A percentile compares a stretch with the other conserved stretches of the same genome.
Conservation (phyloP, 2,329 filamentous ascomycete species). For the Aspergillus caelatus region DNA sequence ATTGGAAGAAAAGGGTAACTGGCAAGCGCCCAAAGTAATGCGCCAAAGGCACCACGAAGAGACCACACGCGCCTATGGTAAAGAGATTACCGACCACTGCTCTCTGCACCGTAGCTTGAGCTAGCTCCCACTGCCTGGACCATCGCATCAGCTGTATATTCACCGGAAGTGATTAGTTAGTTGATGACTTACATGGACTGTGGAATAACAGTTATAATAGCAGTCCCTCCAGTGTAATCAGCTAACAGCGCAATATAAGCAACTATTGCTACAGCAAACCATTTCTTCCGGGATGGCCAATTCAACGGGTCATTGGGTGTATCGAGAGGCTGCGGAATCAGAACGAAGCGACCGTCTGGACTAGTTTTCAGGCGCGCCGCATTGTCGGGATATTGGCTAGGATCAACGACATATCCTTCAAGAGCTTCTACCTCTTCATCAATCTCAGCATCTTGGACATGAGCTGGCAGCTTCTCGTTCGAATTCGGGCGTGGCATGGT, state of each 20-base stretch:
- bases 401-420: conserved; percentile 21
- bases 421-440: conserved; percentile 22
- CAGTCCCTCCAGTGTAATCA: conserved; percentile 54
- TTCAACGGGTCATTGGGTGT: conserved; percentile 58
- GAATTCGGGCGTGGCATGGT: not conserved
- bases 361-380: conserved; percentile 37
- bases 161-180: no score
- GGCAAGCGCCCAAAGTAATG: conserved; percentile 51
- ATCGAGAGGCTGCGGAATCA: conserved; percentile 58
- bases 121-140: conserved; percentile 51
- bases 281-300: conserved; percentile 55
- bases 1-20: conserved; percentile 33
- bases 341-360: conserved; percentile 45
- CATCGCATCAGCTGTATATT: not conserved
- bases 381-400: conserved; percentile 22
- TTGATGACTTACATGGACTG: conserved; percentile 43
- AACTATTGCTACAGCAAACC: conserved; percentile 53
- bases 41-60: conserved; percentile 43
- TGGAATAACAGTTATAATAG: conserved; percentile 48
- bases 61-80: conserved; percentile 50
- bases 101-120: conserved; percentile 54
- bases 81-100: conserved; percentile 57
- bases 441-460: conserved; percentile 7
- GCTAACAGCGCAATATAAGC: conserved; percentile 51
- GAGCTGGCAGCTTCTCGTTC: conserved; percentile 3